phyloP scores from a whole-genome alignment of 2,329 filamentous ascomycete species.

The Diaporthe nobilis region DNA sequence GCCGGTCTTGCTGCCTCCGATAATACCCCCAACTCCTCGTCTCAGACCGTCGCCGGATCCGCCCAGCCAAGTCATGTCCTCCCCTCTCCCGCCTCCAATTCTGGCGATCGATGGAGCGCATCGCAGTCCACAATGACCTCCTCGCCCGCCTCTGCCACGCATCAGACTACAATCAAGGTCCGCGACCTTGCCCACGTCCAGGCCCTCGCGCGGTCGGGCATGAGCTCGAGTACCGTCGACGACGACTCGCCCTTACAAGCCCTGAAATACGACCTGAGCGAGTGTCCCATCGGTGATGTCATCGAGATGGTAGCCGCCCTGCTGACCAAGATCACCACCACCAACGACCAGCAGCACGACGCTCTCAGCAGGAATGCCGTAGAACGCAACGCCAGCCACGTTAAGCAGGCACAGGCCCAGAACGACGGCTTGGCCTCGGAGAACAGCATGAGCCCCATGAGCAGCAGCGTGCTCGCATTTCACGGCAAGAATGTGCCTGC shows the following conservation, averaged over 20 bases:
- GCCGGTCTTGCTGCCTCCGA: slow-evolving; percentile 41
- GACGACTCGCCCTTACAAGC: slow-evolving; percentile 67
- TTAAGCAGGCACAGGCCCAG: slow-evolving; percentile 64
- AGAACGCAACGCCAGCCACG: slow-evolving; percentile 77
- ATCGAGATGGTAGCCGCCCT: slow-evolving; percentile 99
- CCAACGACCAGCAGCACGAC: slow-evolving; percentile 95
- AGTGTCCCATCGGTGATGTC: slow-evolving; percentile 96
- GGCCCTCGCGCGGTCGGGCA: slow-evolving; percentile 85
- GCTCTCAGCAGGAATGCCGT: slow-evolving; percentile 86
- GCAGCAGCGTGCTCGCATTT: slow-evolving; percentile 86
- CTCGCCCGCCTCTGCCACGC: slow-evolving; percentile 54
- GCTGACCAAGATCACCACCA: slow-evolving; percentile 96
- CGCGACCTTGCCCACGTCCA: slow-evolving; percentile 93
- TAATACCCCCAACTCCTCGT: slow-evolving; percentile 51
- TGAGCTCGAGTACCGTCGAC: slow-evolving; percentile 69
- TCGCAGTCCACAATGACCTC: slow-evolving; percentile 45
- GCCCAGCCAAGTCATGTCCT: slow-evolving; percentile 45
- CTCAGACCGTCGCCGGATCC: slow-evolving; percentile 37
- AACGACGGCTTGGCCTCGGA: slow-evolving; percentile 42
- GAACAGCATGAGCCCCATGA: slow-evolving; percentile 69
- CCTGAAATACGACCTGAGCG: slow-evolving; percentile 92
- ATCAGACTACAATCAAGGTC: slow-evolving; percentile 78
- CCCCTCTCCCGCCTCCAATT: slow-evolving; percentile 55
- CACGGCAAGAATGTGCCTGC: slow-evolving; percentile 98
- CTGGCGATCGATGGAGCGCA: slow-evolving; percentile 46